Percentiles rank a stretch among this genome's conserved stretches.
Evolutionary conservation across 2,329 filamentous ascomycete genomes (phyloP).

Genomic region (Cordyceps javanica): DNA sequence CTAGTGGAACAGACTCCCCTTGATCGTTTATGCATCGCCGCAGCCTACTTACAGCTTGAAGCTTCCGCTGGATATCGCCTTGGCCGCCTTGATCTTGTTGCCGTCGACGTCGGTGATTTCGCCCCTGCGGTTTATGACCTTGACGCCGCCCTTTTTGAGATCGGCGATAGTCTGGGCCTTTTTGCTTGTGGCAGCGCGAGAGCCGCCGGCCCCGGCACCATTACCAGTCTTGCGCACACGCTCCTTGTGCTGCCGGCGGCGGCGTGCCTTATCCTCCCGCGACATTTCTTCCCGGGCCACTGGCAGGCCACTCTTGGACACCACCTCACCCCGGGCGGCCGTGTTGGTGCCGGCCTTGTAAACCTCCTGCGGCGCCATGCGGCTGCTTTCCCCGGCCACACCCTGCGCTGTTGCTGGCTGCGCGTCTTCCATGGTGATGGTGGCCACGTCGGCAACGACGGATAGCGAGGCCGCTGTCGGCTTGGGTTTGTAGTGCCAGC

Average conservation of each 20-base stretch:
- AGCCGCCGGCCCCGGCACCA: constrained; percentile 23
- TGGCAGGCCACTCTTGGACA: constrained; percentile 70
- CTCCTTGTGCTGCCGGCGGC: constrained; percentile 79
- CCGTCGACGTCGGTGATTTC: constrained; percentile 79
- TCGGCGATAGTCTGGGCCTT: constrained; percentile 51
- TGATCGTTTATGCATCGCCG: not conserved
- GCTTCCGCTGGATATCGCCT: constrained; percentile 46
- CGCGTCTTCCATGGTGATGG: constrained; percentile 90
- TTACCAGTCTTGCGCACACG: constrained; percentile 64
- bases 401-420: constrained; percentile 77
- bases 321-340: constrained; percentile 61
- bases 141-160: constrained; percentile 80
- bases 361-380: constrained; percentile 89
- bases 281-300: constrained; percentile 80
- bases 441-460: constrained; percentile 85
- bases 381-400: constrained; percentile 60
- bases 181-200: constrained; percentile 26
- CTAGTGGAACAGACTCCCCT: not conserved
- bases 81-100: constrained; percentile 57
- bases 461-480: constrained; percentile 74
- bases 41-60: constrained; percentile 49
- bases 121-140: constrained; percentile 86
- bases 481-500: constrained; percentile 94
- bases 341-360: constrained; percentile 71
- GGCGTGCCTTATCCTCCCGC: constrained; percentile 74